A percentile compares a stretch with the other conserved stretches of the same genome.
Evolutionary conservation across 257 asterid genomes (phyloP).

Genomic region (Leonotis leonurus): DNA sequence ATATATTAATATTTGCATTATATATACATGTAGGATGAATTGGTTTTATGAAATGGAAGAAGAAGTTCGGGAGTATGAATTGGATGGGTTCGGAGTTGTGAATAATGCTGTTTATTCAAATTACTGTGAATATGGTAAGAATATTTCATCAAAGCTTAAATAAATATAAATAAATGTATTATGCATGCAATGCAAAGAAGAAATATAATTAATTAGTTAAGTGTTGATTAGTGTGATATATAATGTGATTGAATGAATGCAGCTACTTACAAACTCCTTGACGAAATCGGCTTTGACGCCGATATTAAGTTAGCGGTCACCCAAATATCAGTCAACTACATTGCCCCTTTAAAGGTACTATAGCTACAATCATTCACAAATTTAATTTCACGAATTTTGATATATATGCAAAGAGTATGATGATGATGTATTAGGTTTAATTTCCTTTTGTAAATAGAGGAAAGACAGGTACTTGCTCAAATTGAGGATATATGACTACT

Average conservation of each 20-base stretch:
- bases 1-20: too few relatives aligned
- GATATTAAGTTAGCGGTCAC: background rate
- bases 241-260: background rate
- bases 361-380: too few relatives aligned
- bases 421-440: too few relatives aligned
- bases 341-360: constrained; percentile 10
- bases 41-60: constrained; percentile 15
- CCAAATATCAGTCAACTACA: background rate
- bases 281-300: background rate
- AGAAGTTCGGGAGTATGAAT: constrained; percentile 11
- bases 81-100: constrained; percentile 12
- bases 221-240: too few relatives aligned
- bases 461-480: background rate
- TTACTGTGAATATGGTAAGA: constrained; percentile 12
- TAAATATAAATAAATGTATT: too few relatives aligned
- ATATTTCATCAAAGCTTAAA: background rate
- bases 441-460: background rate
- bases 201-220: too few relatives aligned
- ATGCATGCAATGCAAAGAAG: too few relatives aligned
- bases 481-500: background rate
- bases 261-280: background rate
- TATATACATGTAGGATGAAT: background rate
- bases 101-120: constrained; percentile 10
- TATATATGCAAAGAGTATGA: too few relatives aligned
- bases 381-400: too few relatives aligned